phyloP scores from a whole-genome alignment of 2,329 filamentous ascomycete species.

The Aspergillus transmontanensis region DNA sequence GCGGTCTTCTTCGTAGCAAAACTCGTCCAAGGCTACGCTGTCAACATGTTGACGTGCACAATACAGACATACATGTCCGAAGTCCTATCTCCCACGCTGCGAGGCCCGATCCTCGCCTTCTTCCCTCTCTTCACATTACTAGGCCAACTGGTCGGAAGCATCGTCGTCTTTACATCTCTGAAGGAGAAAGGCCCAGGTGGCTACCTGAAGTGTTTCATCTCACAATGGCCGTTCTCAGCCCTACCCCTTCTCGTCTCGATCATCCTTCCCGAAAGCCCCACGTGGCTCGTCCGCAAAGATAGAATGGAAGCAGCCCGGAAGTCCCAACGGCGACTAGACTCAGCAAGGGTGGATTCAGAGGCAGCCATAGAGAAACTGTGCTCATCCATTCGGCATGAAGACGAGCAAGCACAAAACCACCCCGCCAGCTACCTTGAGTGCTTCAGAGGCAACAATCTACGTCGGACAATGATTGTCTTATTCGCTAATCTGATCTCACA shows the following conservation, averaged over 20 bases:
- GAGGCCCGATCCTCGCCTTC: constrained; percentile 52
- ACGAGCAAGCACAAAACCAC: constrained; percentile 41
- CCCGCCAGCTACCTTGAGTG: constrained; percentile 32
- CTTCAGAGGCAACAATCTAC: constrained; percentile 27
- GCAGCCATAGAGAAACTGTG: constrained; percentile 37
- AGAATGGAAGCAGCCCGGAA: constrained; percentile 39
- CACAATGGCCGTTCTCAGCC: constrained; percentile 34
- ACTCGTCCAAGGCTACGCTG: constrained; percentile 49
- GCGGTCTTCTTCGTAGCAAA: constrained; percentile 50
- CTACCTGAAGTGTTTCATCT: constrained; percentile 34
- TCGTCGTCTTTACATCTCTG: constrained; percentile 44
- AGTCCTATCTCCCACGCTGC: constrained; percentile 49
- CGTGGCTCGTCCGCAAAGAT: constrained; percentile 51
- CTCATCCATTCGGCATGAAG: constrained; percentile 51
- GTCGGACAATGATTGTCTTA: constrained; percentile 35
- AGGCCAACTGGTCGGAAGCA: constrained; percentile 51
- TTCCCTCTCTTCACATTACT: constrained; percentile 54
- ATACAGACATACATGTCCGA: constrained; percentile 55
- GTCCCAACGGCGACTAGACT: constrained; percentile 55
- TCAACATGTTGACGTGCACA: constrained; percentile 49
- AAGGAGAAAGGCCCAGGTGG: constrained; percentile 22
- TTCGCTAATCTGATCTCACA: constrained; percentile 48
- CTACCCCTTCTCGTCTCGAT: constrained; percentile 47
- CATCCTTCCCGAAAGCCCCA: constrained; percentile 55
- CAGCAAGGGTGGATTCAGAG: constrained; percentile 38